Base-by-base conservation (phyloP, 208 protist genomes). In the Porcisia deanei region DNA sequence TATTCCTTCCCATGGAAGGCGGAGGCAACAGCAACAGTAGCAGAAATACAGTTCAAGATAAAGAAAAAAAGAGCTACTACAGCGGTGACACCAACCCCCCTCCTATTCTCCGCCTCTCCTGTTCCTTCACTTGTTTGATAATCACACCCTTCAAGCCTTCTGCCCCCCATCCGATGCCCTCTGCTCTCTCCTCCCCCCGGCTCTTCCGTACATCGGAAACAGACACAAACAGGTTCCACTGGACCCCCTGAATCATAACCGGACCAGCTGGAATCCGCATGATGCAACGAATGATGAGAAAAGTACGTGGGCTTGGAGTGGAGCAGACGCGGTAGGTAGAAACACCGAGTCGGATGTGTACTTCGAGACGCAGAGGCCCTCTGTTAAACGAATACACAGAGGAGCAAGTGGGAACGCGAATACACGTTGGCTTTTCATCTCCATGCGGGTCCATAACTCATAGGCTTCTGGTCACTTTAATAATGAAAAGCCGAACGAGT, bases 231-330 rank as follows among this genome's bases (percentile, higher is more conserved):
- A 67, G 37, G 0, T 52, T 43, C 5, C 25, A 43, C 39, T n/a
- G 63, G 3, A 10, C 2, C 63, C 47, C 63, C 39, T 12, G 34
- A 52, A 37, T 30, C 63, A 67, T 25, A 10, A 49, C 20, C 37
- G 47, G 41, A 49, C 63, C 22, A 10, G 41, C 41, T 47, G 39
- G 41, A 43, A 20, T 12, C 63, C 25, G 41, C 34, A 47, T 67
- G 63, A 22, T 8, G 41, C n/a, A 8, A 70, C 43, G 34, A 45
- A 25, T 59, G 41, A 66, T 60, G 39, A 69, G 45, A 54, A 57
- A 68, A 82, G 30, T 74, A 47, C 5, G 47, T 16, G 60, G 39
- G 58, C 60, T 64, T 59, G n/a, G n/a, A 77, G 39, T 6, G 63
- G 10, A 8, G 20, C 37, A 67, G 41, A 67, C 22, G 63, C 22